Evolutionary conservation across 805 yeast genomes (phyloP), one percentile per base, ranked within the genome.

Genomic region (Saccharomycopsis oosterbeekiorum): DNA sequence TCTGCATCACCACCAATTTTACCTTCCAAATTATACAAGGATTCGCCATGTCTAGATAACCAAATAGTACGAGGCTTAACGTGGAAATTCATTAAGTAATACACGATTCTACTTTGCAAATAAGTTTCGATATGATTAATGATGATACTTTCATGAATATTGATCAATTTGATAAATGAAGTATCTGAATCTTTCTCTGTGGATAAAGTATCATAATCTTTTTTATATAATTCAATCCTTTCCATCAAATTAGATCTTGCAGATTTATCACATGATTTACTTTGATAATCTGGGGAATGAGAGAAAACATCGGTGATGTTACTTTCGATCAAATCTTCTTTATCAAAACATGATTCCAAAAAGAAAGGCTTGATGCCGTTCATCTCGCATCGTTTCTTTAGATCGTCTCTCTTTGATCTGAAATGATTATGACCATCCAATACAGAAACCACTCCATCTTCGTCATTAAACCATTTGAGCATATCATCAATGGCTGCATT

Each of bases 21-120:
- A 37, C 97, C 97, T 57, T 91, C 91, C 62, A 94, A 79, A 72
- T 94, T 94, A 75, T 86, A 94, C 70, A 84, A 85, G 1, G 96
- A 87, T 74, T 94, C 99, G 34, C 99, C 99, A 70, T 94, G 99
- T 68, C 99, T 83, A 57, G 96, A 89, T 57, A 94, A 78, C 93
- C 96, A 94, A 64, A 94, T 91, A 65, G 86, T 82, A 65, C 98
- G 81, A 34, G 97, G 97, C 71, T 89, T 89, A 67, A 91, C 88
- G 72, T 92, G 97, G 67, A 94, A 76, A 70, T 94, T 94, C 97
- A 94, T 92, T 51, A 94, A 89, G 71, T 91, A 94, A 74, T 91
- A 94, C 19, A 92, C 97, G 65, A 94, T 91, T 68, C 97, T 82
- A 65, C 94, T 85, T 73, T 94, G 96, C 68, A 93, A 76, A 71